phyloP scores from a whole-genome alignment of 202 grass and related monocot species.

The Hordeum pubiflorum region DNA sequence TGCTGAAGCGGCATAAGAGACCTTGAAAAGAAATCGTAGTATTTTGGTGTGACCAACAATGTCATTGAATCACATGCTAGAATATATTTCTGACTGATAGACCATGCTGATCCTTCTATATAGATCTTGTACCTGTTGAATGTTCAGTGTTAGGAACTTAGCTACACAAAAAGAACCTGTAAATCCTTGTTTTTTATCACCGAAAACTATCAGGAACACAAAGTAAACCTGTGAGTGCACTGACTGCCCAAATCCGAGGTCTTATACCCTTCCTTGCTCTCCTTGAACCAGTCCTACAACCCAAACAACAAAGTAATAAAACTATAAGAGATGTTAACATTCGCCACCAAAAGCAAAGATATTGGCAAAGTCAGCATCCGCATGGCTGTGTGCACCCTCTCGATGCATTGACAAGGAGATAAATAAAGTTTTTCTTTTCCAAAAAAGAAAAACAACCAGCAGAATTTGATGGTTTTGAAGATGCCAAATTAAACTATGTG shows the following conservation, averaged over 20 bases:
- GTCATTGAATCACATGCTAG: conserved; percentile 85
- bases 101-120: conserved; percentile 88
- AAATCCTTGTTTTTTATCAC: too few species aligned
- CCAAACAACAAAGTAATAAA: background rate
- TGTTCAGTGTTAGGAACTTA: too few species aligned
- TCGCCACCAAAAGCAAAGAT: background rate
- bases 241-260: conserved; percentile 60
- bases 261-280: conserved; percentile 54
- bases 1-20: conserved; percentile 63
- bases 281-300: conserved; percentile 73
- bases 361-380: background rate
- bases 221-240: conserved; percentile 57
- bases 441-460: background rate
- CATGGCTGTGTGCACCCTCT: background rate
- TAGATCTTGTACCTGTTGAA: conserved; percentile 92
- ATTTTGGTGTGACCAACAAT: conserved; percentile 65
- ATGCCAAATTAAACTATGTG: too few species aligned
- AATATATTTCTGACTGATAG: conserved; percentile 95
- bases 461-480: background rate
- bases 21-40: conserved; percentile 84
- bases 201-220: too few species aligned
- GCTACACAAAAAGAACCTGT: conserved; percentile 16
- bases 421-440: background rate
- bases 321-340: background rate
- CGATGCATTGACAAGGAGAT: background rate